Conservation (phyloP, 495 filamentous ascomycete species). For the Xylaria palmicola region DNA sequence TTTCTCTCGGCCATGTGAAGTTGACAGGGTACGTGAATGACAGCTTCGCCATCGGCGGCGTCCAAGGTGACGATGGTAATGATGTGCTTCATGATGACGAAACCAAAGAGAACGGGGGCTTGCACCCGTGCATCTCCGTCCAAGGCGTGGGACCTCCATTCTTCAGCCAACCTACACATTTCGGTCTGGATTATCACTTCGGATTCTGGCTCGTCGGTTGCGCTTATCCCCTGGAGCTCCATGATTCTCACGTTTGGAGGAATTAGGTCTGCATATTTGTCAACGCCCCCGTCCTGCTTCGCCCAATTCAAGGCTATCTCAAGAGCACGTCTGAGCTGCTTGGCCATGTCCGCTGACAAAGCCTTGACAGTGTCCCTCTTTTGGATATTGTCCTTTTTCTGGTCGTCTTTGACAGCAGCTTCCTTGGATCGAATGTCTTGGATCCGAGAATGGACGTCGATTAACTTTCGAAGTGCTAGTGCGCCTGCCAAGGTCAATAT, state of each 20-base stretch:
- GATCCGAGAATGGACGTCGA: slow-evolving; percentile 24
- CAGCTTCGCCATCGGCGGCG: slow-evolving; percentile 18
- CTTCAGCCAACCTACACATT: slow-evolving; percentile 16
- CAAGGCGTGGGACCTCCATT: slow-evolving; percentile 14
- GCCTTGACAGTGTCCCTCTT: background rate
- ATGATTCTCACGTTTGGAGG: slow-evolving; percentile 19
- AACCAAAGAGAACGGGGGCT: slow-evolving; percentile 26
- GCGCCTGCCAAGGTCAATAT: slow-evolving; percentile 23
- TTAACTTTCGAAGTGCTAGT: slow-evolving; percentile 24
- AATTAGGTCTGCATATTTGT: slow-evolving; percentile 11
- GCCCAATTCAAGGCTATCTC: slow-evolving; percentile 23
- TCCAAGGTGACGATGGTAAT: slow-evolving; percentile 30
- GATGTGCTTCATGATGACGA: slow-evolving; percentile 31
- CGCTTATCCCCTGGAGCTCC: slow-evolving; percentile 11
- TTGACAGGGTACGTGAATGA: slow-evolving; percentile 26
- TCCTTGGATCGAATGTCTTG: slow-evolving; percentile 23
- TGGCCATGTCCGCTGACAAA: slow-evolving; percentile 12
- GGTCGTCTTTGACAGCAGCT: background rate
- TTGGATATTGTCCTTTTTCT: background rate
- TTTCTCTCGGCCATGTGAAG: slow-evolving; percentile 28
- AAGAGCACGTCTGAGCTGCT: slow-evolving; percentile 15
- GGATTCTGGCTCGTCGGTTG: slow-evolving; percentile 14
- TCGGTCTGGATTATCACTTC: slow-evolving; percentile 17
- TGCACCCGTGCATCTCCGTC: background rate
- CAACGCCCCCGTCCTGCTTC: slow-evolving; percentile 19